phyloP scores from a whole-genome alignment of 768 basidiomycete species.

The Dendrothele bispora region DNA sequence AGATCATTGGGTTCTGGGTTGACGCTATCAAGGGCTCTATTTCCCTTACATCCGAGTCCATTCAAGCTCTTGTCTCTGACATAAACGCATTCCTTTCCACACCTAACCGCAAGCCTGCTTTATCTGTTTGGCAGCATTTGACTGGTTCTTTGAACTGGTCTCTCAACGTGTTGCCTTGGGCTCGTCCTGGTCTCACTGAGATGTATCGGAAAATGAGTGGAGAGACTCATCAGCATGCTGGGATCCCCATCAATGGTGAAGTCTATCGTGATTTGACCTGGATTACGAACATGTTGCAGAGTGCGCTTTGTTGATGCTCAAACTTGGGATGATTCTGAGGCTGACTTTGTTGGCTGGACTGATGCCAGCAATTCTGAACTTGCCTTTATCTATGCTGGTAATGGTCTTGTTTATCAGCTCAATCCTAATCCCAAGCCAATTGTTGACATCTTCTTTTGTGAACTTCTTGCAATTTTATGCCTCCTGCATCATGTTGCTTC shows the following conservation, averaged over 20 bases:
- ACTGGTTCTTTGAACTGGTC: slow-evolving; percentile 36
- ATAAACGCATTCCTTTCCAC: slow-evolving; percentile 7
- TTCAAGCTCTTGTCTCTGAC: slow-evolving; percentile 12
- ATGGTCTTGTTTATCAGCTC: too few relatives aligned
- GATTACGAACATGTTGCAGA: slow-evolving; percentile 13
- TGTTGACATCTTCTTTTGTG: too few relatives aligned
- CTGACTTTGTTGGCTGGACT: slow-evolving; percentile 21
- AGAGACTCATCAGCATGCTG: background rate
- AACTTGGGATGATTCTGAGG: slow-evolving; percentile 14
- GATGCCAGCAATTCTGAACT: slow-evolving; percentile 21
- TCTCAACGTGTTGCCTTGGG: slow-evolving; percentile 23
- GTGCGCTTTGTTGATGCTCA: slow-evolving; percentile 14
- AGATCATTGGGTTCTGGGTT: slow-evolving; percentile 37
- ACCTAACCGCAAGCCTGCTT: background rate
- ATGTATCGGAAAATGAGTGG: slow-evolving; percentile 14
- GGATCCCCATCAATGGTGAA: slow-evolving; percentile 12
- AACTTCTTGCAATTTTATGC: too few relatives aligned
- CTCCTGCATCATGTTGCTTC: too few relatives aligned
- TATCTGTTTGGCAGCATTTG: slow-evolving; percentile 28
- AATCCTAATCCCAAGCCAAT: too few relatives aligned
- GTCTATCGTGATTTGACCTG: slow-evolving; percentile 15
- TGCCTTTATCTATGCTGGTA: too few relatives aligned
- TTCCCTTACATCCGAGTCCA: slow-evolving; percentile 14
- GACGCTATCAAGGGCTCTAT: slow-evolving; percentile 25
- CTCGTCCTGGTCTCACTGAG: slow-evolving; percentile 13